A percentile compares a stretch with the other conserved stretches of the same genome.
These are phyloP conservation scores for Coemansia guatemalensis DNA, from an alignment of 192 early-diverging fungal species.

Conservation along the genomic window DNA sequence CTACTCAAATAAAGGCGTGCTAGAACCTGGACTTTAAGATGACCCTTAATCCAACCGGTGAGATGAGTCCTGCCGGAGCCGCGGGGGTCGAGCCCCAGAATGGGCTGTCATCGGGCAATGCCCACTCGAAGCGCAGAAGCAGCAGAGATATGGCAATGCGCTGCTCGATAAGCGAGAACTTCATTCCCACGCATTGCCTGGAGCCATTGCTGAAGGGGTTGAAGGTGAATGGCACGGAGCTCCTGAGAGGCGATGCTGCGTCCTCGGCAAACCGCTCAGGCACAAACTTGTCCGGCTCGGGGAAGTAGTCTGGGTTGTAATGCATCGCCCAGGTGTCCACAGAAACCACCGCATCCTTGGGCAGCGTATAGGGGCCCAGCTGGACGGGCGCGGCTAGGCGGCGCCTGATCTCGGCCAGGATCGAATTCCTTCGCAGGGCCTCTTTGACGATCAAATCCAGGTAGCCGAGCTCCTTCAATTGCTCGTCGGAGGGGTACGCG, in stretches of 20 bases:
- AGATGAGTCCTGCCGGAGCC: constrained; percentile 40
- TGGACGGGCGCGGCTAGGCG: constrained; percentile 43
- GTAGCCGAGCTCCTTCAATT: constrained; percentile 56
- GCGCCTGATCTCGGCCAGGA: constrained; percentile 48
- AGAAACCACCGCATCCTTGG: constrained; percentile 41
- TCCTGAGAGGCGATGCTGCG: constrained; percentile 31
- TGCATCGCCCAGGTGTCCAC: constrained; percentile 53
- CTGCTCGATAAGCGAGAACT: constrained; percentile 63
- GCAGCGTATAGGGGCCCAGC: constrained; percentile 41
- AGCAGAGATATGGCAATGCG: constrained; percentile 57
- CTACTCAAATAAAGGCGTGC: not conserved
- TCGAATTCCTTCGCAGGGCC: constrained; percentile 51
- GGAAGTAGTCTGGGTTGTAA: constrained; percentile 49
- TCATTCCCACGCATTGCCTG: constrained; percentile 62
- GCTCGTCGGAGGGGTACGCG: constrained; percentile 52
- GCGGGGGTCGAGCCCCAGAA: constrained; percentile 41
- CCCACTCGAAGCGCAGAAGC: constrained; percentile 49
- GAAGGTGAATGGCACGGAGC: constrained; percentile 37
- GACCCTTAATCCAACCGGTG: constrained; percentile 30
- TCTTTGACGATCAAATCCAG: constrained; percentile 58
- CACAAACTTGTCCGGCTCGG: constrained; percentile 44
- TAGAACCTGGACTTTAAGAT: constrained; percentile 27
- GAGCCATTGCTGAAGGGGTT: constrained; percentile 60
- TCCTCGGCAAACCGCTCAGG: constrained; percentile 56
- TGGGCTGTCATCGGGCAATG: constrained; percentile 40